Evolutionary conservation across 2,329 filamentous ascomycete genomes (phyloP), one percentile per base, ranked within the genome.

Genomic region (Acrodontium crateriforme): DNA sequence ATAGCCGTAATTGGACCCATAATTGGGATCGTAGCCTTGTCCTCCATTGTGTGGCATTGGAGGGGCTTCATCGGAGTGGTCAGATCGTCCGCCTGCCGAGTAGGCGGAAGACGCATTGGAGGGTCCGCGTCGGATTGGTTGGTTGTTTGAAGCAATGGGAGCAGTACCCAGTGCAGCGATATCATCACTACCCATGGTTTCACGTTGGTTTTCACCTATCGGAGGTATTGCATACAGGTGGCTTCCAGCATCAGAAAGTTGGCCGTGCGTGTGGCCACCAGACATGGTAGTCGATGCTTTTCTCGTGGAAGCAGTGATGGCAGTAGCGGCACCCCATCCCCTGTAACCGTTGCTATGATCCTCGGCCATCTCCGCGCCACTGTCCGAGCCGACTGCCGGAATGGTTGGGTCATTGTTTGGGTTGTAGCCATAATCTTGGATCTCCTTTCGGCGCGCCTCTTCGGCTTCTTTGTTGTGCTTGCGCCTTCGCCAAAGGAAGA

Each of bases 91-190:
- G 6, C 74, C 79, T 9, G 76, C 78, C 39, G 85, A 94, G 59
- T 95, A 98, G 2, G 82, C 85, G 1, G 89, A 95, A 0, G 89
- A 98, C 5, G 89, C 89, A 48, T 95, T 95, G 5, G 87, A 95
- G 2, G 83, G 76, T 1, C 89, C 89, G 29, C 89, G 78, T 40
- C 79, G 81, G 18, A 95, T 79, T 15, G 59, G 34, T 9, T 32
- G 24, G 14, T 37, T 33, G 15, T 75, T 67, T 78, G 59, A 64
- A 11, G 77, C 67, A 9, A 71, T 65, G 9, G 81, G 78, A 24
- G 54, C 67, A 16, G 57, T 59, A 3, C 82, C 83, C 58, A 93
- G 76, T 22, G 77, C 81, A 28, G 79, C 83, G 19, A 93, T 68
- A 24, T 82, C 80, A 51, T 92, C 84, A 28, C 78, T 77, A 44